Base-by-base conservation (phyloP, 2,329 filamentous ascomycete genomes). In the Cytospora piceae region DNA sequence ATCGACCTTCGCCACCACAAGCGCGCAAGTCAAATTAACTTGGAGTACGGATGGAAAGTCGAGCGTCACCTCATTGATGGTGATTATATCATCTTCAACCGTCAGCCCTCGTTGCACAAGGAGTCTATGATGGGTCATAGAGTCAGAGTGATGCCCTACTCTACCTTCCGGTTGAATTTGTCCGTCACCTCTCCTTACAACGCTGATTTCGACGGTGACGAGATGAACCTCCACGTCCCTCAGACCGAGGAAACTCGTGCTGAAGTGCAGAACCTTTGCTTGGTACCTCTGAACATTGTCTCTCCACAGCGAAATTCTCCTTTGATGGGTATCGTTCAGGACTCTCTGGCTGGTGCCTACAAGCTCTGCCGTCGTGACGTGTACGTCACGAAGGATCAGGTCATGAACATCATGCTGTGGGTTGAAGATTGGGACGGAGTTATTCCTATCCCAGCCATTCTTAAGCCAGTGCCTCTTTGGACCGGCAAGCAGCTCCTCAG, bases 71-170 rank as follows among this genome's bases (percentile, higher is more conserved):
- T 99, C 70, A 89, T 96, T 73, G 93, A 97, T 73, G 94, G 94
- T 65, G 95, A 99, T 78, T 96, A 93, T 71, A 98, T 99, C 79
- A 94, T 99, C 74, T 99, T 99, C 87, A 99, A 99, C 78, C 95
- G 95, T 84, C 95, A 99, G 76, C 95, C 95, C 0, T 99, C 95
- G 42, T 84, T 99, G 74, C 95, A 99, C 85, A 99, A 99, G 79
- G 95, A 99, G 77, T 99, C 95, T 67, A 99, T 99, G 95, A 99
- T 99, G 96, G 95, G 93, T 78, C 95, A 99, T 79, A 89, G 93
- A 72, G 95, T 99, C 69, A 90, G 90, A 67, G 95, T 99, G 68
- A 98, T 99, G 94, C 95, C 95, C 3, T 99, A 97, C 78, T 99
- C 95, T 7, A 99, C 95, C 1, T 99, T 99, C 83, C 90, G 95